Base-by-base conservation (phyloP, 129 eudicot species). In the Flaveria linearis region DNA sequence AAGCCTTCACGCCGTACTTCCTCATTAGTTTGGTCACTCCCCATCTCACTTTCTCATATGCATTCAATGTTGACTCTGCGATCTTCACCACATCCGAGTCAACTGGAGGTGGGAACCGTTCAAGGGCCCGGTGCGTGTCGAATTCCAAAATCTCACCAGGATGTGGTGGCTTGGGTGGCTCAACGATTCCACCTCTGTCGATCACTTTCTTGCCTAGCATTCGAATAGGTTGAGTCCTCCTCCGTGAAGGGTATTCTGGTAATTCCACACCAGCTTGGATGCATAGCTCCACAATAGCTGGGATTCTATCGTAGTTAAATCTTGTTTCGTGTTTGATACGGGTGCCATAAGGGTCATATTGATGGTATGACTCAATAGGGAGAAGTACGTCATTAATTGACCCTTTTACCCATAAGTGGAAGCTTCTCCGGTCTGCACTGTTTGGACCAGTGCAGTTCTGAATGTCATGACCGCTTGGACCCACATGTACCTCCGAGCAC, bases 231-330 rank as follows among this genome's bases (percentile, higher is more conserved):
- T 73, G 76, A 26, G 90, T 95, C 80, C 99, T 89, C 72, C 99
- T 80, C 39, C 96, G 86, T 20, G 97, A 89, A 63, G 97, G 95
- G 51, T 87, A 95, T 80, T 80, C 91, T 23, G 96, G 96, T 74
- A 95, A 36, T 67, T 95, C 93, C 15, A 89, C 96, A 57, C 99
- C 99, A 7, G 97, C 99, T 85, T 94, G 99, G 83, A 94, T 94
- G 85, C 99, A 94, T 25, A 94, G 97, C 82, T 94, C 99, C 56
- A 91, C 97, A 47, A 94, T 82, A 6, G 97, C 99, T 6, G 97
- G 99, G 76, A 94, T 89, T 72, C 99, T 68, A 53, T 91, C 99
- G 60, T 87, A 88, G 79, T 80, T 68, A 57, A 95, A 95, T 17
- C 99, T 82, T 42, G 93, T 94, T n/a, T 94, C 99, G 57, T 94